Conservation (phyloP, 257 asterid species). For the Gardenia jasminoides region DNA sequence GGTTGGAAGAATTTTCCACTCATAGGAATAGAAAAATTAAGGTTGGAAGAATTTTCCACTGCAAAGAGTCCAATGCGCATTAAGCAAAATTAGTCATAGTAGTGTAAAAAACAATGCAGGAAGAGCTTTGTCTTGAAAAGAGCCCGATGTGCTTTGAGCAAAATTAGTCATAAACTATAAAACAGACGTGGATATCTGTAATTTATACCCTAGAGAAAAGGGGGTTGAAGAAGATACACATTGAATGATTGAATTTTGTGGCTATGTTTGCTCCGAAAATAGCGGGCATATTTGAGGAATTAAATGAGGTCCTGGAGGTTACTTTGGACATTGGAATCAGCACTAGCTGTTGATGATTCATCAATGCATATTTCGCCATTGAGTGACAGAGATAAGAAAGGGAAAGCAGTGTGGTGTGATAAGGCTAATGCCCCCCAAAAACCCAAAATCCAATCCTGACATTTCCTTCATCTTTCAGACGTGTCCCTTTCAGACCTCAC, state of each 20-base stretch:
- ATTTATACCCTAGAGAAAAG: no score
- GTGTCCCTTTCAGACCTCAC: neutral
- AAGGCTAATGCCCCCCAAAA: neutral
- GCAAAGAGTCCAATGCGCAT: no score
- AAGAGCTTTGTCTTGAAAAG: no score
- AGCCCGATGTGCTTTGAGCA: no score
- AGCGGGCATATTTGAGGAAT: neutral
- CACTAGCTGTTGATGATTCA: neutral
- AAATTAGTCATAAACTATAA: no score
- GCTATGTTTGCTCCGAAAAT: neutral
- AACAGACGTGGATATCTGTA: no score
- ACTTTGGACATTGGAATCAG: neutral
- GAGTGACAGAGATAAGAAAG: conserved; percentile 11
- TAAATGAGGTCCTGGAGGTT: neutral
- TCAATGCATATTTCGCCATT: neutral
- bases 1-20: no score
- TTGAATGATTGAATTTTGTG: neutral
- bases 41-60: no score
- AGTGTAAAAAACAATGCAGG: no score
- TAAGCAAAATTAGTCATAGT: no score
- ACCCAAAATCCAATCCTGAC: neutral
- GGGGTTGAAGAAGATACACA: no score
- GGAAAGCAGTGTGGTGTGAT: neutral
- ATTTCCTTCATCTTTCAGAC: conserved; percentile 3
- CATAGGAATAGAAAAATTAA: no score